Base-by-base conservation (phyloP, 805 yeast species). In the Starmerella potacharoeniae region DNA sequence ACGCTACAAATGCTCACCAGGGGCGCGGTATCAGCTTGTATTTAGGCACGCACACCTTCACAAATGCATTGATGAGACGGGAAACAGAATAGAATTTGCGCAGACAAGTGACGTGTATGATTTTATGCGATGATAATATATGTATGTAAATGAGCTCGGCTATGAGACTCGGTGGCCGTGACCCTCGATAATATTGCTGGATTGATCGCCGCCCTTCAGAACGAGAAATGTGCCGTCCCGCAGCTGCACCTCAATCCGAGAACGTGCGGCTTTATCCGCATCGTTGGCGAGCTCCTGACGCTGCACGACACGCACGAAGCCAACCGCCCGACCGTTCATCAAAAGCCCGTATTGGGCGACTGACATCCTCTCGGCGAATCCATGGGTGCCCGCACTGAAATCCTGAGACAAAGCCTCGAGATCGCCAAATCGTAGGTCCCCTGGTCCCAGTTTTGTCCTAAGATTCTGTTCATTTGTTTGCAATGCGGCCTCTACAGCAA, bases 201-300 rank as follows among this genome's bases (percentile, higher is more conserved):
- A 34, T 9, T n/a, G 14, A 7, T 10, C 14, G 14, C 40, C 29
- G 13, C 41, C 33, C 33, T 41, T 41, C 28, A 50, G 17, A 31
- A 55, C 41, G 13, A 52, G 6, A 2, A 53, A 7, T 5, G 30
- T 3, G 29, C 55, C 53, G 14, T 47, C 49, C 7, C 10, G 7
- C 16, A 31, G 29, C 30, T 52, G 49, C 10, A 59, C 36, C 40
- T 59, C 62, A 5, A 59, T 40, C 3, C 62, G 56, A 3, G 51
- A 16, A 11, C 42, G 41, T 3, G 22, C 31, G 3, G 39, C 8
- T 5, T n/a, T 37, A 11, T 36, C 31, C 2, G 36, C 28, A 9
- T 48, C 37, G 2, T 37, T 22, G 28, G 14, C 52, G 3, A 46
- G 34, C n/a, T 13, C 40, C 29, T 29, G 53, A 2, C 54, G 43